Conservation (phyloP, 176 grass and related monocot species). For the Bothriochloa decipiens region DNA sequence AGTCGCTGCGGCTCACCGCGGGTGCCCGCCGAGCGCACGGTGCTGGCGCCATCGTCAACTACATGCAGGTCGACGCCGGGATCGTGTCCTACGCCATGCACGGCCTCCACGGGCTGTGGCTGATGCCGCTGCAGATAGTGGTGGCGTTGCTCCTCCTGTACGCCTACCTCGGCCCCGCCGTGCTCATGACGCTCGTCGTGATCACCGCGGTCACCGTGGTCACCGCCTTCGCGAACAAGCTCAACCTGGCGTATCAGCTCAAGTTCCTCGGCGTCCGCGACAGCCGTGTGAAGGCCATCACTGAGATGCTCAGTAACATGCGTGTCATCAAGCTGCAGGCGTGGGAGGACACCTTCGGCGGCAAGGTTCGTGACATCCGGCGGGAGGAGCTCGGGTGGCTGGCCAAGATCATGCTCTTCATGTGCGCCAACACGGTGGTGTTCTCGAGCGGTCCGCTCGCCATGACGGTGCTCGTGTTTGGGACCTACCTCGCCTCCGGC, state of each 20-base stretch:
- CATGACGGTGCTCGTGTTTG: conserved; percentile 60
- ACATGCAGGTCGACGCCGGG: conserved; percentile 65
- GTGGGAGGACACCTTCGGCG: conserved; percentile 60
- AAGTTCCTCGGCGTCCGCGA: conserved; percentile 51
- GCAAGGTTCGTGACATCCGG: conserved; percentile 48
- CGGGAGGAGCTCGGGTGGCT: conserved; percentile 55
- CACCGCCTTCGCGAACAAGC: conserved; percentile 47
- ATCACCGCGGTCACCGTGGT: conserved; percentile 40
- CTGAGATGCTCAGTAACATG: conserved; percentile 77
- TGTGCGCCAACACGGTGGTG: conserved; percentile 48
- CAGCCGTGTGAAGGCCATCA: conserved; percentile 61
- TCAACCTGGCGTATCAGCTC: conserved; percentile 52
- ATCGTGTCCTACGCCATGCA: conserved; percentile 56
- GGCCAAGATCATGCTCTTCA: conserved; percentile 52
- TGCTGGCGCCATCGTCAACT: conserved; percentile 68
- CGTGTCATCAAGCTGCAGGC: conserved; percentile 74
- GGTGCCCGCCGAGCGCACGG: conserved; percentile 60
- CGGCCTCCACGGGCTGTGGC: conserved; percentile 56
- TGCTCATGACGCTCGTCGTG: conserved; percentile 54
- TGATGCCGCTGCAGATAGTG: conserved; percentile 69
- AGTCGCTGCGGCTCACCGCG: conserved; percentile 59
- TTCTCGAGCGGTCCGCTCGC: conserved; percentile 55
- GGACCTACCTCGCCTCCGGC: conserved; percentile 43
- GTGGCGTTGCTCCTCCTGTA: conserved; percentile 57
- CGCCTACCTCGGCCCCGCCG: conserved; percentile 53